Conservation (phyloP, 73 alveolate species). For the Effrenium voratum region DNA sequence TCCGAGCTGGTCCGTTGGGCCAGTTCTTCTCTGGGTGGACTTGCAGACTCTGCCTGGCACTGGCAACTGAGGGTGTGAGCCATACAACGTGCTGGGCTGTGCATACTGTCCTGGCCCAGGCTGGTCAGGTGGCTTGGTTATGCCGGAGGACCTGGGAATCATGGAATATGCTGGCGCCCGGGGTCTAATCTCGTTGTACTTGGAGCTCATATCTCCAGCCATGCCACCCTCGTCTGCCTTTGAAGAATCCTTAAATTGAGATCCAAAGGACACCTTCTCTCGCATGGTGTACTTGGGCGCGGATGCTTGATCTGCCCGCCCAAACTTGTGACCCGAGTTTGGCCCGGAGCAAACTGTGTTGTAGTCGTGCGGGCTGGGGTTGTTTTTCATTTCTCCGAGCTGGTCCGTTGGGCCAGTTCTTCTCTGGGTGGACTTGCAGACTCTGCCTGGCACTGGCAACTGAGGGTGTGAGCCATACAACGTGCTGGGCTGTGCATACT, state of each 20-base stretch:
- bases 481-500: slow-evolving; percentile 17
- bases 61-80: slow-evolving; percentile 55
- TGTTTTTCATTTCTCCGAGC: slow-evolving; percentile 47
- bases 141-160: slow-evolving; percentile 36
- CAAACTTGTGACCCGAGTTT: slow-evolving; percentile 6
- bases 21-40: slow-evolving; percentile 48
- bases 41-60: slow-evolving; percentile 47
- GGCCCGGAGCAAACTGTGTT: slow-evolving; percentile 32
- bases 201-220: slow-evolving; percentile 52
- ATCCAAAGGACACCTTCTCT: slow-evolving; percentile 13
- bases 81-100: slow-evolving; percentile 20
- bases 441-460: slow-evolving; percentile 34
- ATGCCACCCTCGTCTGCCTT: slow-evolving; percentile 49
- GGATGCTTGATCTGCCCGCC: slow-evolving; percentile 36
- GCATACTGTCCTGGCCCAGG: slow-evolving; percentile 51
- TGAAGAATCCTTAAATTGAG: background rate
- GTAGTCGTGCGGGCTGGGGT: slow-evolving; percentile 38
- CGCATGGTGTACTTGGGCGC: slow-evolving; percentile 36
- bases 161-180: slow-evolving; percentile 23
- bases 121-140: slow-evolving; percentile 48
- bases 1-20: slow-evolving; percentile 51
- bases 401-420: slow-evolving; percentile 40
- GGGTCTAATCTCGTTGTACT: slow-evolving; percentile 16
- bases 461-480: slow-evolving; percentile 23
- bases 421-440: slow-evolving; percentile 34